These are phyloP conservation scores for Aspergillus piperis DNA, from an alignment of 2,329 filamentous ascomycete species.

Conservation along the genomic window DNA sequence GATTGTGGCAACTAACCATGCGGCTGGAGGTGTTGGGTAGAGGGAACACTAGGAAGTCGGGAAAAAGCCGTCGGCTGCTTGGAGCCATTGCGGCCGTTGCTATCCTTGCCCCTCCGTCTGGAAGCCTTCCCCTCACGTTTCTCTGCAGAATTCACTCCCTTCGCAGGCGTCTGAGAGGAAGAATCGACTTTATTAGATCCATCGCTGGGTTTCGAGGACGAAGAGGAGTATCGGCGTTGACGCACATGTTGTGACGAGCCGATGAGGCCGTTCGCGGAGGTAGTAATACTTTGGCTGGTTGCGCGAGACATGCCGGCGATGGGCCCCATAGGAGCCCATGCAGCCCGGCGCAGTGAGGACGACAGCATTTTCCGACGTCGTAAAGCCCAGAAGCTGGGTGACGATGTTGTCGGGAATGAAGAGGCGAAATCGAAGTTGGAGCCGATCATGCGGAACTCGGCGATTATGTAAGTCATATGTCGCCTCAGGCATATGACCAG, in stretches of 20 bases:
- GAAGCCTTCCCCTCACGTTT: constrained; percentile 39
- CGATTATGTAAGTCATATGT: constrained; percentile 27
- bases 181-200: constrained; percentile 45
- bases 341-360: constrained; percentile 49
- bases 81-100: constrained; percentile 33
- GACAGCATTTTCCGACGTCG: constrained; percentile 43
- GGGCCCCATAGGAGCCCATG: constrained; percentile 39
- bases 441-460: constrained; percentile 36
- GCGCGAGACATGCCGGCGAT: constrained; percentile 37
- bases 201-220: constrained; percentile 53
- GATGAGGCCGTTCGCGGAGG: constrained; percentile 34
- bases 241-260: constrained; percentile 39
- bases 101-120: constrained; percentile 40
- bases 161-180: constrained; percentile 40
- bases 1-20: constrained; percentile 40
- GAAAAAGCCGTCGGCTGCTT: constrained; percentile 43
- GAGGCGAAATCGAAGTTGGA: constrained; percentile 40
- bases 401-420: constrained; percentile 30
- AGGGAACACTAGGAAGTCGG: constrained; percentile 52
- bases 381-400: constrained; percentile 28
- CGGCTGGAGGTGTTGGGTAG: constrained; percentile 51
- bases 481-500: constrained; percentile 27
- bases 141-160: constrained; percentile 41
- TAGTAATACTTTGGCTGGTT: constrained; percentile 32
- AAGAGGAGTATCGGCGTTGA: constrained; percentile 51